Evolutionary conservation across 1,139 yeast genomes (phyloP), one percentile per base, ranked within the genome.

Genomic region (Pichia sp.): DNA sequence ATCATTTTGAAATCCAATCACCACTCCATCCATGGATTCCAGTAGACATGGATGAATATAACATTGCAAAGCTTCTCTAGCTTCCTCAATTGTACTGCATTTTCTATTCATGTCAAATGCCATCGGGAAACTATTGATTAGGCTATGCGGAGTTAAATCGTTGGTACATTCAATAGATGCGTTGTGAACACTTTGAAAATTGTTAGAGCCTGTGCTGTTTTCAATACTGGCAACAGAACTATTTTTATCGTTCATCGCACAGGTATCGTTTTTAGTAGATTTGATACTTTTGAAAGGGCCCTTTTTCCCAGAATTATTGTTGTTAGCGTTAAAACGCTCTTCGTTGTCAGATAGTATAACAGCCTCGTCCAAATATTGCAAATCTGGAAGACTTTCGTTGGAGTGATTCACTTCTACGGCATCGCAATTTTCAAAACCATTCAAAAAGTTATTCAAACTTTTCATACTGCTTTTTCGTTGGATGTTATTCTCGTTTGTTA

Each of bases 1-100:
- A 50, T 77, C 77, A 0, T 80, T 80, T 29, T 71, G 72, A 52
- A 77, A 77, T 9, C 80, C 81, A 16, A 75, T 64, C 74, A 80
- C 72, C 6, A 81, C 79, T 0, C 81, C 82, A 51, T 75, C 67
- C 45, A 75, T 58, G 6, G 73, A 71, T 48, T 74, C 76, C 3
- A 60, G 58, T 39, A 77, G 57, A 44, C 64, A 64, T 0, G 83
- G 83, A 53, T 75, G 71, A 0, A 73, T 68, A 53, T 76, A 77
- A 49, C 70, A 75, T 26, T 73, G 68, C 44, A 60, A 68, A 46
- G 67, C 72, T 53, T 77, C 82, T 45, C 81, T 55, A 49, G 75
- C 79, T 55, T 77, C 82, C 53, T 77, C 82, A 28, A 77, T 67
- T 0, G 82, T 77, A 44, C 66, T 61, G 10, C 62, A 47, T 38